These are phyloP conservation scores for Cutaneotrichosporon cutaneum DNA, from an alignment of 1,284 basidiomycete species.

Conservation along the genomic window DNA sequence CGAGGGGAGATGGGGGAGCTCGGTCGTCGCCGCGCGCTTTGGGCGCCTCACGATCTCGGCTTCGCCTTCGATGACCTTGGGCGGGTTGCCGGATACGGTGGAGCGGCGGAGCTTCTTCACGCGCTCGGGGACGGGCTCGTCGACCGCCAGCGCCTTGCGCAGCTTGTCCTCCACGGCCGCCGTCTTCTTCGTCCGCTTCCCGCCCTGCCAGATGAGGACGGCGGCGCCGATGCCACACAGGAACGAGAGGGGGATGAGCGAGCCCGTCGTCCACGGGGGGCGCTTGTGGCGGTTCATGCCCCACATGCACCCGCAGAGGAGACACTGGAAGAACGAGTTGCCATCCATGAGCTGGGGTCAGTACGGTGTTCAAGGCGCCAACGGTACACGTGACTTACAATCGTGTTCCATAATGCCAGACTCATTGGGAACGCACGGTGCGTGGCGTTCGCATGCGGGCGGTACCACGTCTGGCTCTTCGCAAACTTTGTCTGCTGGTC, in stretches of 20 bases:
- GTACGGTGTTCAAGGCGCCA: background rate
- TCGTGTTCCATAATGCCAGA: constrained; percentile 56
- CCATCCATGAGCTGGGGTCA: constrained; percentile 62
- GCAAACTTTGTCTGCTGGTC: constrained; percentile 57
- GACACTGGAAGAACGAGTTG: constrained; percentile 74
- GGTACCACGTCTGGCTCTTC: constrained; percentile 69
- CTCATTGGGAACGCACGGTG: constrained; percentile 79
- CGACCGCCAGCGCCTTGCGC: constrained; percentile 63
- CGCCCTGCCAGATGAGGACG: constrained; percentile 72
- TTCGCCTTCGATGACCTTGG: background rate
- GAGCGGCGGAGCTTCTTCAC: constrained; percentile 19
- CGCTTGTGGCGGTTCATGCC: constrained; percentile 58
- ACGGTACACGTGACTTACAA: constrained; percentile 29
- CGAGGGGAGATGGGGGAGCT: background rate
- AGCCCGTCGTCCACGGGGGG: constrained; percentile 60
- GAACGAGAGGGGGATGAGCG: constrained; percentile 72
- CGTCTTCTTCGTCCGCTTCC: constrained; percentile 72
- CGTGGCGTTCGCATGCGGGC: constrained; percentile 79
- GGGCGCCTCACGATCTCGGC: background rate
- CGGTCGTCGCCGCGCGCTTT: constrained; percentile 8
- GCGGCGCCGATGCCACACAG: constrained; percentile 77
- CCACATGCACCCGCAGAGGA: constrained; percentile 83
- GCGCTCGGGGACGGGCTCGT: constrained; percentile 10
- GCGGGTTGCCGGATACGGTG: constrained; percentile 8
- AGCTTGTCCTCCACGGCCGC: constrained; percentile 70